Evolutionary conservation across 2,329 filamentous ascomycete genomes (phyloP), one percentile per base, ranked within the genome.

Genomic region (Pseudocercospora fuligena): DNA sequence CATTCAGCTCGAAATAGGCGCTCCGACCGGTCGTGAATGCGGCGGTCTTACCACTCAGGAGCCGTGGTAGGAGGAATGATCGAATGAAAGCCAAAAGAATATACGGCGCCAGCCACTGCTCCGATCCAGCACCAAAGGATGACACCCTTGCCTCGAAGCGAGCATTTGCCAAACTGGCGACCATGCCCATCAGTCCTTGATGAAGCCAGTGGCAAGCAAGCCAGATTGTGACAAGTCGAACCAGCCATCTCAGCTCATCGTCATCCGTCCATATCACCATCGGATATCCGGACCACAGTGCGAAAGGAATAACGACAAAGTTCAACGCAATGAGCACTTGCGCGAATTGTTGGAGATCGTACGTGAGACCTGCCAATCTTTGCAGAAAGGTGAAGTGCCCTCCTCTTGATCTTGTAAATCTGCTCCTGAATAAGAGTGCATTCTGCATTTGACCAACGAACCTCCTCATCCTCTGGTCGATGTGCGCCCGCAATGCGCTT

Each of bases 1-100:
- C 76, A 31, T 54, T n/a, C 47, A 89, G 79, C 1, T 82, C 81
- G 0, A 84, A 86, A 21, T 81, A 79, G 8, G 88, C 78, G 6
- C 85, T 87, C 7, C 87, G 87, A 0, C 87, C 87, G 0, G 87
- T 83, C 72, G 86, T 87, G 79, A 89, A 89, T 14, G 84, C 86
- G 73, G 86, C 83, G 0, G 83, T 76, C 72, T 87, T 81, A 23
- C 87, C 87, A 8, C 87, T 87, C n/a, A 89, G 83, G 21, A 43
- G 40, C 3, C 23, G 40, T 27, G 59, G 43, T 21, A 61, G 9
- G 12, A 61, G 27, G 27, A 61, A 61, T 6, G 59, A 49, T 21
- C 43, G 59, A 23, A 61, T 12, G 46, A 49, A 61, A 59, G 64
- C 14, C 54, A 25, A n/a, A 60, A 63, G 46, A 27, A 66, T 31